Percentiles rank a stretch among this genome's conserved stretches.
phyloP scores from a whole-genome alignment of 2,329 filamentous ascomycete species.

The Fusarium ambrosium region DNA sequence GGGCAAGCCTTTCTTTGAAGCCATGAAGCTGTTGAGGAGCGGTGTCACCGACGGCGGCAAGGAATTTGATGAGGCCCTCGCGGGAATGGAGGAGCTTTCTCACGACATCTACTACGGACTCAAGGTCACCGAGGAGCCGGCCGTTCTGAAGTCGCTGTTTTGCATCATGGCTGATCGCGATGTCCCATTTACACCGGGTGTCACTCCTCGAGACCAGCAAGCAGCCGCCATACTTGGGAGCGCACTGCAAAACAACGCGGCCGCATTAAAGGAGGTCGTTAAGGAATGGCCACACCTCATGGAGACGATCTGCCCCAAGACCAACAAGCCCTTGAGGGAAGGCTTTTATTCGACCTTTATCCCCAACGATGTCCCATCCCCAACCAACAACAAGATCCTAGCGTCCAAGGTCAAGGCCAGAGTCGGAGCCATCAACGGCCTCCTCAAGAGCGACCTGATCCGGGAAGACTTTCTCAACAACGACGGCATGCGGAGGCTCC shows the following conservation, averaged over 20 bases:
- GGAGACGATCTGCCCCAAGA: conserved; percentile 53
- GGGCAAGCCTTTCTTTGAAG: conserved; percentile 53
- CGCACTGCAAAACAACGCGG: conserved; percentile 75
- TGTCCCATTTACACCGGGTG: conserved; percentile 41
- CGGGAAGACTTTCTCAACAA: conserved; percentile 67
- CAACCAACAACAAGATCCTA: conserved; percentile 41
- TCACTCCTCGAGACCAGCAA: conserved; percentile 60
- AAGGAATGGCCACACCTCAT: conserved; percentile 61
- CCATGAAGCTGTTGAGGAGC: conserved; percentile 64
- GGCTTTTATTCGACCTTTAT: conserved; percentile 59
- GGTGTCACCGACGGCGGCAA: conserved; percentile 50
- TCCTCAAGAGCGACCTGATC: conserved; percentile 68
- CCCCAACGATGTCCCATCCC: conserved; percentile 41
- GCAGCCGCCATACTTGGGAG: conserved; percentile 71
- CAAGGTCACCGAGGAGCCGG: conserved; percentile 69
- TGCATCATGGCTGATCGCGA: conserved; percentile 63
- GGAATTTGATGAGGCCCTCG: conserved; percentile 64
- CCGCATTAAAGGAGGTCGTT: conserved; percentile 67
- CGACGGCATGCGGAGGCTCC: conserved; percentile 67
- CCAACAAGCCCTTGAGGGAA: conserved; percentile 50
- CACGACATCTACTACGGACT: conserved; percentile 80
- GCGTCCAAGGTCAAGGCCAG: conserved; percentile 54
- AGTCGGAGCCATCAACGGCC: conserved; percentile 66
- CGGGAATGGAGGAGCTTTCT: conserved; percentile 72
- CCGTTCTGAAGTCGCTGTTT: conserved; percentile 67